Conservation (phyloP, 257 asterid species). For the Primulina eburnea region DNA sequence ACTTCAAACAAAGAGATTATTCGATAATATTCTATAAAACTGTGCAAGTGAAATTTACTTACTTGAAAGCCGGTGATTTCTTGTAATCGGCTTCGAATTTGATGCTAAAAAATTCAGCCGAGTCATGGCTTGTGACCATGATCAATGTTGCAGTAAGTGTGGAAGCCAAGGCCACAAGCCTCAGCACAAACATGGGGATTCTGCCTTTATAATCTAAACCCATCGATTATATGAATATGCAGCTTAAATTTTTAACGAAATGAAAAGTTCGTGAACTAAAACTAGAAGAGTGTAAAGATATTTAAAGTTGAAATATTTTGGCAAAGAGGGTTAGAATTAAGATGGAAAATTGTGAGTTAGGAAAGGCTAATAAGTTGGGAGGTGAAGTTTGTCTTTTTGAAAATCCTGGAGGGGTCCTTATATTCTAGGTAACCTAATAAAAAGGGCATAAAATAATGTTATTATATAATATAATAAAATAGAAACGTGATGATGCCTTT, state of each 20-base stretch:
- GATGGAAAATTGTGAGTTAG: slow-evolving; percentile 38
- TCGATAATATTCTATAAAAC: background rate
- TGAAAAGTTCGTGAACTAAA: background rate
- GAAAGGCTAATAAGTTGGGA: slow-evolving; percentile 56
- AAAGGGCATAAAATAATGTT: slow-evolving; percentile 20
- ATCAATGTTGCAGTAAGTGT: slow-evolving; percentile 45
- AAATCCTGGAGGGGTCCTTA: slow-evolving; percentile 26
- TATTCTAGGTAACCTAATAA: slow-evolving; percentile 69
- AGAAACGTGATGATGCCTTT: too few species aligned
- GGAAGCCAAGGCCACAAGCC: slow-evolving; percentile 76
- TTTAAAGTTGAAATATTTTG: background rate
- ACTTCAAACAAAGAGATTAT: background rate
- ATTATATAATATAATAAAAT: slow-evolving; percentile 2
- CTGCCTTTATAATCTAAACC: slow-evolving; percentile 34
- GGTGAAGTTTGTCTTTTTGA: slow-evolving; percentile 37
- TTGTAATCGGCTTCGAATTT: slow-evolving; percentile 68
- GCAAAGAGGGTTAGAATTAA: slow-evolving; percentile 9
- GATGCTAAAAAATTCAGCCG: slow-evolving; percentile 55
- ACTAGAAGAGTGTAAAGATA: slow-evolving; percentile 1
- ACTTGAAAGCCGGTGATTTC: slow-evolving; percentile 71
- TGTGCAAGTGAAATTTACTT: slow-evolving; percentile 10
- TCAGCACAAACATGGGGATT: slow-evolving; percentile 46
- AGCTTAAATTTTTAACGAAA: background rate
- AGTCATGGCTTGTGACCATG: slow-evolving; percentile 66
- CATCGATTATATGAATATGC: slow-evolving; percentile 29